Evolutionary conservation across 2,329 filamentous ascomycete genomes (phyloP), one percentile per base, ranked within the genome.

Genomic region (Paradendryphiella salina): DNA sequence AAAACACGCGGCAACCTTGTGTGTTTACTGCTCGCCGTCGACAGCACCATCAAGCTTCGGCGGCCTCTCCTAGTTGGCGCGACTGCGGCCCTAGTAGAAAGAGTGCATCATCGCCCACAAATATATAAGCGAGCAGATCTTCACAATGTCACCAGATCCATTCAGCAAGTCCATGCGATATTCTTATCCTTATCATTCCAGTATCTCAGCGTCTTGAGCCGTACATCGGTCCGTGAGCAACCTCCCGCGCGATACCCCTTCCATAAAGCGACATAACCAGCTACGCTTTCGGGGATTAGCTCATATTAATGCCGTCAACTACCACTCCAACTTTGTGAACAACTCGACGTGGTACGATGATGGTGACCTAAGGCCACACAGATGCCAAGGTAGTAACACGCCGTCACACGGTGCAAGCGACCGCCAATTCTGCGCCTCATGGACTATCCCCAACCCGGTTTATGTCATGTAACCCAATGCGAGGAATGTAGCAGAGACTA

Each of bases 401-500:
- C 32, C 18, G n/a, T 28, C 15, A 41, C 14, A 23, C 29, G 13
- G 47, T 32, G 17, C 6, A 11, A 28, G 10, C 10, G 4, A 17
- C 18, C 34, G 23, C 34, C 8, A 13, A 11, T 14, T 13, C 33
- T 33, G 40, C 28, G 33, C 28, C 34, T 18, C 26, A 26, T 38
- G 15, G 15, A 33, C 14, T 21, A 39, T 36, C 3, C 13, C 17
- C 34, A 26, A 26, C 14, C 31, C 36, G 26, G 21, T 26, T 23
- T 15, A n/a, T 54, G 31, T 14, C 11, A 38, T 47, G 42, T 15
- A 29, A 46, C 46, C 38, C 35, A 38, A 32, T 32, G 28, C 38
- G 20, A 34, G 28, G 9, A 23, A 37, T 26, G n/a, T 9, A 45
- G 15, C 31, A 11, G 10, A 36, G 3, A 10, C 35, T 14, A 8